Conservation (phyloP, 176 grass and related monocot genomes). For the Avena atlantica region DNA sequence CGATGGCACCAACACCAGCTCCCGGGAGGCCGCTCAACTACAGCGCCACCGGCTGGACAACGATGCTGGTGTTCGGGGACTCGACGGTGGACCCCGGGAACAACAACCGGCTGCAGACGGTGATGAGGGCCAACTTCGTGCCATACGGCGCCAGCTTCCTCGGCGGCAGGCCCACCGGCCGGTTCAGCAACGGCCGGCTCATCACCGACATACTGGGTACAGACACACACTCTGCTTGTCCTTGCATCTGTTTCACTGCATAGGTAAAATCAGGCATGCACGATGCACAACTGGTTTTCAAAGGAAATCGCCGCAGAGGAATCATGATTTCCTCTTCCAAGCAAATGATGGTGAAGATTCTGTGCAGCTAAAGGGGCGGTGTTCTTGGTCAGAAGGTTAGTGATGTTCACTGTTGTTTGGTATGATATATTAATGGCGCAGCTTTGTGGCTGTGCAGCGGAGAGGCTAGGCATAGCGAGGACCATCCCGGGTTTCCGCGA, state of each 20-base stretch:
- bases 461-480: slow-evolving; percentile 59
- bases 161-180: slow-evolving; percentile 49
- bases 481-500: slow-evolving; percentile 64
- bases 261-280: neutral
- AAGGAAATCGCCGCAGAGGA: neutral
- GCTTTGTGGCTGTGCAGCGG: slow-evolving; percentile 47
- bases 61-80: slow-evolving; percentile 63
- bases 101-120: slow-evolving; percentile 61
- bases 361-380: slow-evolving; percentile 4
- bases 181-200: slow-evolving; percentile 66
- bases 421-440: neutral
- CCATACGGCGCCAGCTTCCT: slow-evolving; percentile 51
- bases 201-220: slow-evolving; percentile 62
- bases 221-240: neutral
- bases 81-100: slow-evolving; percentile 71
- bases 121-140: slow-evolving; percentile 60
- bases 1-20: neutral
- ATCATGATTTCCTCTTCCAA: neutral
- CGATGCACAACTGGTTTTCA: neutral
- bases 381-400: neutral
- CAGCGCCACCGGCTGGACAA: slow-evolving; percentile 32
- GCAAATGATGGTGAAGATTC: neutral
- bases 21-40: slow-evolving; percentile 18
- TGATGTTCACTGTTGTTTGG: slow-evolving; percentile 11
- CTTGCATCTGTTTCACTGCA: neutral